phyloP scores from a whole-genome alignment of 768 basidiomycete genomes.

The Pleurotus salmoneostramineus region DNA sequence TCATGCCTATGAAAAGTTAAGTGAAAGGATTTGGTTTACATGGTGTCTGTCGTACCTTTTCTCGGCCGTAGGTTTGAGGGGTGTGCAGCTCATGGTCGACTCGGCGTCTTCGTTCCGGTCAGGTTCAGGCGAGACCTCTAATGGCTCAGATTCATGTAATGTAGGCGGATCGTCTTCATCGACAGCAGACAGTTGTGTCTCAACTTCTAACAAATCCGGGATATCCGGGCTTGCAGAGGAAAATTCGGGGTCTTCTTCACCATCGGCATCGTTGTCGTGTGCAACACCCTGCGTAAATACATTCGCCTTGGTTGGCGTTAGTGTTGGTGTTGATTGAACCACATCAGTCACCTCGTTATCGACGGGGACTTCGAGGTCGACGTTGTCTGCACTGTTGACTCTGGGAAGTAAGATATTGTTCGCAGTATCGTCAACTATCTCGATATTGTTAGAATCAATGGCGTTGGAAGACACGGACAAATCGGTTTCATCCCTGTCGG shows the following conservation, averaged over 20 bases:
- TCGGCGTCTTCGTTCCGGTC: no score
- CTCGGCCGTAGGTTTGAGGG: no score
- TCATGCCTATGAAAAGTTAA: no score
- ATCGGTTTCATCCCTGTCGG: slow-evolving; percentile 8
- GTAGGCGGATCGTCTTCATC: neutral
- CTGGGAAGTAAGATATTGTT: no score
- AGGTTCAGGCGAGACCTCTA: neutral
- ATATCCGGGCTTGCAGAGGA: slow-evolving; percentile 9
- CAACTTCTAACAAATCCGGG: neutral
- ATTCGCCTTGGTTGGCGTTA: neutral
- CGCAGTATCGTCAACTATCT: no score
- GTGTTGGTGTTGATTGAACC: neutral
- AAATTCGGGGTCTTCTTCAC: slow-evolving; percentile 29
- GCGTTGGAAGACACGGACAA: slow-evolving; percentile 25
- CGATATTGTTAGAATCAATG: slow-evolving; percentile 15
- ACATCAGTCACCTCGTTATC: no score
- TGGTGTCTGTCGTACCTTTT: no score
- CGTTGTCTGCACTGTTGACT: no score
- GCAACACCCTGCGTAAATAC: slow-evolving; percentile 1
- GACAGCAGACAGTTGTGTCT: neutral
- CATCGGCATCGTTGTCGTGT: slow-evolving; percentile 30
- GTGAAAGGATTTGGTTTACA: no score
- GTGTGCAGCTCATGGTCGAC: no score
- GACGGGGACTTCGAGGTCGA: no score
- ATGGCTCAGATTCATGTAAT: neutral